phyloP scores from a whole-genome alignment of 495 filamentous ascomycete species.

The Xylaria castorea region DNA sequence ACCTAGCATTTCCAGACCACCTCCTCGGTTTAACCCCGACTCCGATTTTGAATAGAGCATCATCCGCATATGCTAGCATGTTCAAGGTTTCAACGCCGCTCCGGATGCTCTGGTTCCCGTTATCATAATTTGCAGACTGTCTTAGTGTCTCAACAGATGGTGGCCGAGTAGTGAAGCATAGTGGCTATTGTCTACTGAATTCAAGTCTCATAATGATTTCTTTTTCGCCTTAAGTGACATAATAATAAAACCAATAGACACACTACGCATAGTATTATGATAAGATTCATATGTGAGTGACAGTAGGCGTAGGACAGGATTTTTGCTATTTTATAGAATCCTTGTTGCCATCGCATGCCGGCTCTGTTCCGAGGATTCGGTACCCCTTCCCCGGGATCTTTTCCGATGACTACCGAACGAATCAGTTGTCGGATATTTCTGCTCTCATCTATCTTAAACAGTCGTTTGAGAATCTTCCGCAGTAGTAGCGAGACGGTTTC shows the following conservation, averaged over 20 bases:
- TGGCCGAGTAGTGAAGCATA: neutral
- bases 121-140: neutral
- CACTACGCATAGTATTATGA: neutral
- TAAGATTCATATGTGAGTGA: conserved; percentile 1
- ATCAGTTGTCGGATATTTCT: neutral
- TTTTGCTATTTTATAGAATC: neutral
- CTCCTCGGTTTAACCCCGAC: neutral
- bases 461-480: neutral
- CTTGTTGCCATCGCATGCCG: conserved; percentile 1
- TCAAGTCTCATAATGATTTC: neutral
- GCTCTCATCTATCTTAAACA: neutral
- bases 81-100: neutral
- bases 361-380: neutral
- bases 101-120: neutral
- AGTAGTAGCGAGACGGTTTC: neutral
- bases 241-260: neutral
- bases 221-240: neutral
- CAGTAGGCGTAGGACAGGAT: neutral
- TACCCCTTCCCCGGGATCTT: neutral
- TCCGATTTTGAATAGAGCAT: neutral
- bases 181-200: neutral
- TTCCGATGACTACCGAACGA: neutral
- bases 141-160: neutral
- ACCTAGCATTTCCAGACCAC: neutral
- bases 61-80: conserved; percentile 4